A percentile compares a stretch with the other conserved stretches of the same genome.
These are phyloP conservation scores for Corynespora cassiicola DNA, from an alignment of 2,329 filamentous ascomycete species.

Conservation along the genomic window DNA sequence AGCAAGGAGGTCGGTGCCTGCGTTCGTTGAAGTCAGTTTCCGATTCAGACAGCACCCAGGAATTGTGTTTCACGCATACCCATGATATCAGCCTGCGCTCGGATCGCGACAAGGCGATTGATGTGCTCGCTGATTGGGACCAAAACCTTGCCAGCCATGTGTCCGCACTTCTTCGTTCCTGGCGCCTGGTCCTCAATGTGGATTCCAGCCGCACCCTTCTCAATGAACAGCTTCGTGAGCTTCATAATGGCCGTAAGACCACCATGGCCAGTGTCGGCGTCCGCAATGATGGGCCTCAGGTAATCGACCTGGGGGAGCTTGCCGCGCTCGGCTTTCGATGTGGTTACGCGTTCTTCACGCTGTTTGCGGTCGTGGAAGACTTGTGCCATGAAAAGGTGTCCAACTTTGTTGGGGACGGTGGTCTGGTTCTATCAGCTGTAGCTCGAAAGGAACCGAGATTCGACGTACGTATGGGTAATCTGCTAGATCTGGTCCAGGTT, in stretches of 20 bases:
- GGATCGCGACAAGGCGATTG: conserved; percentile 94
- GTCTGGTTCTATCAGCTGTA: conserved; percentile 64
- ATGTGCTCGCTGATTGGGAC: conserved; percentile 98
- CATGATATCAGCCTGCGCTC: conserved; percentile 98
- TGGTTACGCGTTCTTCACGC: conserved; percentile 87
- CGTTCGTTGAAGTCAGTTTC: background rate
- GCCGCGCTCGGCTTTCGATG: conserved; percentile 73
- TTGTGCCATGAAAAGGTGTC: conserved; percentile 97
- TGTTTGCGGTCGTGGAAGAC: conserved; percentile 99
- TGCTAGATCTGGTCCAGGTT: conserved; percentile 95
- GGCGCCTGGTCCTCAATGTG: conserved; percentile 99
- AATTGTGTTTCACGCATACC: conserved; percentile 56
- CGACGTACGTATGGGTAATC: conserved; percentile 75
- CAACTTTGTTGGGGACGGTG: conserved; percentile 97
- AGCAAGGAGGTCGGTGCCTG: conserved; percentile 82
- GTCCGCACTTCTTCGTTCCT: conserved; percentile 98
- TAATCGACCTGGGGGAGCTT: conserved; percentile 86
- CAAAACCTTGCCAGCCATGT: conserved; percentile 98
- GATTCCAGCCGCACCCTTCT: conserved; percentile 95
- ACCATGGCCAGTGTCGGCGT: conserved; percentile 96
- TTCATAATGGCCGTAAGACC: conserved; percentile 99
- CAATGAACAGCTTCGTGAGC: conserved; percentile 95
- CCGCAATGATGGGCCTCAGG: conserved; percentile 92
- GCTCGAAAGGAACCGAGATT: background rate
- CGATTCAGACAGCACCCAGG: background rate